Conservation (phyloP, 179 eudicot species). For the Gypsophila paniculata region DNA sequence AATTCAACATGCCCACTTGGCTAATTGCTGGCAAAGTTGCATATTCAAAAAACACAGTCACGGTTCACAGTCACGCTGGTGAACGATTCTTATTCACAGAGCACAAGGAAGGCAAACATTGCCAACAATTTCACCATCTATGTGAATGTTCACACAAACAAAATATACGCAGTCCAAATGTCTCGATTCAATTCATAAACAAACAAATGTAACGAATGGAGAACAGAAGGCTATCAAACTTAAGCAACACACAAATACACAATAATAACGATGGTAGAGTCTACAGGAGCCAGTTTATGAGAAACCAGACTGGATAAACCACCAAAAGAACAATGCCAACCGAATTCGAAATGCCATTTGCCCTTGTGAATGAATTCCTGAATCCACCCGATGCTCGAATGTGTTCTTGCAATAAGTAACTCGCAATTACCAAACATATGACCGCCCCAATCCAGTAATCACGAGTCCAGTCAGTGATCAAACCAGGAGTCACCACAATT, state of each 20-base stretch:
- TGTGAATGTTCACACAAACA: conserved; percentile 7
- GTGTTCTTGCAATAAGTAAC: conserved; percentile 86
- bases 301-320: conserved; percentile 73
- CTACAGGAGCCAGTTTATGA: conserved; percentile 40
- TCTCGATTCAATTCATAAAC: conserved; percentile 12
- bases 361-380: conserved; percentile 76
- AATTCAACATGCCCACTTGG: too few species aligned
- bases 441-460: conserved; percentile 39
- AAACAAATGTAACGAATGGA: conserved; percentile 4
- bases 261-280: not conserved
- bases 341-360: conserved; percentile 70
- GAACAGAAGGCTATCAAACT: not conserved
- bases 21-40: too few species aligned
- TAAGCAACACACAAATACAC: not conserved
- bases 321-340: conserved; percentile 65
- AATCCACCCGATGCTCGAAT: conserved; percentile 94
- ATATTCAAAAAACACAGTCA: not conserved
- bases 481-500: conserved; percentile 73
- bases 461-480: conserved; percentile 49
- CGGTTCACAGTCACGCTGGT: not conserved
- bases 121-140: conserved; percentile 6
- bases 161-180: conserved; percentile 4
- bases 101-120: not conserved
- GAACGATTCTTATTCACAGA: not conserved
- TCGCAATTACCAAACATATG: conserved; percentile 60